These are phyloP conservation scores for Nicotiana benthamiana DNA, from an alignment of 257 asterid species.

Conservation along the genomic window DNA sequence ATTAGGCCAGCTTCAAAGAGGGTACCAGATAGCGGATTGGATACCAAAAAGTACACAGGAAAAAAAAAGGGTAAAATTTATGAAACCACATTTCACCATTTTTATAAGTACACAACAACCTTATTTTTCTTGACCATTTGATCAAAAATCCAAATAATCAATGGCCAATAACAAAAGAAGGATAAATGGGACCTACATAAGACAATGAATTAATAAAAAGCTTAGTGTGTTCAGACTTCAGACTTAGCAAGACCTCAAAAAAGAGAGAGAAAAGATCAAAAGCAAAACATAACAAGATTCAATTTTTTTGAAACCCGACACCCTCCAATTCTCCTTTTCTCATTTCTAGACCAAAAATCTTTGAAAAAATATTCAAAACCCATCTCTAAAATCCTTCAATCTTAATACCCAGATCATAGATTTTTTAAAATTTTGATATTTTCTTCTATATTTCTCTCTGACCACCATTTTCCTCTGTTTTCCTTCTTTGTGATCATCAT, in stretches of 20 bases:
- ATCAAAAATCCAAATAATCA: not conserved
- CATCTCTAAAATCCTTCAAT: constrained; percentile 11
- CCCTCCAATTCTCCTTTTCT: not conserved
- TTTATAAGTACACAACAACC: not conserved
- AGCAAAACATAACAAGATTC: not conserved
- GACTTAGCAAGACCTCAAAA: not conserved
- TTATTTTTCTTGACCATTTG: not conserved
- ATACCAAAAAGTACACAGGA: too few species aligned
- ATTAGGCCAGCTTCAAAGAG: too few species aligned
- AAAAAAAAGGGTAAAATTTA: too few species aligned
- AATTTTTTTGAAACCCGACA: constrained; percentile 26
- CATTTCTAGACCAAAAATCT: not conserved
- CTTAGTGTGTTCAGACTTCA: constrained; percentile 10
- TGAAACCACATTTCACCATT: not conserved
- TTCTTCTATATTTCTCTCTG: not conserved
- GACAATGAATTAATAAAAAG: constrained; percentile 14
- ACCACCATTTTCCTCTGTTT: not conserved
- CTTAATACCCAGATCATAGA: constrained; percentile 18
- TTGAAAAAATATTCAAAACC: constrained; percentile 16
- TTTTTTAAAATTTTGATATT: not conserved
- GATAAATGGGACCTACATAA: not conserved
- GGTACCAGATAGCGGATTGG: too few species aligned
- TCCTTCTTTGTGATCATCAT: not conserved
- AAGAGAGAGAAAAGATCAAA: not conserved
- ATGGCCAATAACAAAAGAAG: not conserved